Conservation (phyloP, 495 filamentous ascomycete species). For the Hypomontagnella submonticulosa region DNA sequence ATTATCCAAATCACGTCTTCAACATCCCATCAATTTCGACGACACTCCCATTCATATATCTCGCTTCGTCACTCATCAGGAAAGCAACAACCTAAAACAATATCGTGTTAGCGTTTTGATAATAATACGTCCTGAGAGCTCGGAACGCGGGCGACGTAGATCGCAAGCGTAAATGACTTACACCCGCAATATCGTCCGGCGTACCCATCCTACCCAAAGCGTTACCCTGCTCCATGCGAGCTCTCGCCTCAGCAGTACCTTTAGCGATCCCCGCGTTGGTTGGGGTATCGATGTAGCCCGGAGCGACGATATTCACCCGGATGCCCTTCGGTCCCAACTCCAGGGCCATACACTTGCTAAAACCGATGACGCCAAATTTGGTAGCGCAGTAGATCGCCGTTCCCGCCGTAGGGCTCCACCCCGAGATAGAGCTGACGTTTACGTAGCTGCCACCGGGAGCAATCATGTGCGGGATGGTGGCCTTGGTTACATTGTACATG, state of each 20-base stretch:
- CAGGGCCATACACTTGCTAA: slow-evolving; percentile 66
- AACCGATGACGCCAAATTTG: slow-evolving; percentile 65
- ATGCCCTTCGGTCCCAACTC: slow-evolving; percentile 65
- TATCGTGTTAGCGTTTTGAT: slow-evolving; percentile 6
- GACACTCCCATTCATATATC: slow-evolving; percentile 66
- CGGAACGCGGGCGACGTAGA: neutral
- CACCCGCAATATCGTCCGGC: slow-evolving; percentile 63
- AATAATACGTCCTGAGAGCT: no score
- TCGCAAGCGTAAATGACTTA: slow-evolving; percentile 31
- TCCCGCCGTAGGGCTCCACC: slow-evolving; percentile 49
- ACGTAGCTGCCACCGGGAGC: slow-evolving; percentile 44
- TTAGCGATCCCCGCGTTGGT: slow-evolving; percentile 39
- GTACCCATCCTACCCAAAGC: slow-evolving; percentile 63
- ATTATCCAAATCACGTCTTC: slow-evolving; percentile 12
- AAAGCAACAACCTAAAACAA: slow-evolving; percentile 53
- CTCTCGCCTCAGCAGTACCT: slow-evolving; percentile 48
- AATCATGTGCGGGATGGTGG: slow-evolving; percentile 48
- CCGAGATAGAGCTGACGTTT: slow-evolving; percentile 60
- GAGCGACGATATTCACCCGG: slow-evolving; percentile 64
- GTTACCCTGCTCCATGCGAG: slow-evolving; percentile 51
- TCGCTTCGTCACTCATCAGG: slow-evolving; percentile 60
- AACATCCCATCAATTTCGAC: slow-evolving; percentile 62
- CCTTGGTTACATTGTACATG: slow-evolving; percentile 51
- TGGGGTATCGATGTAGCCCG: slow-evolving; percentile 55
- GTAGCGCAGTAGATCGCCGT: slow-evolving; percentile 64